Percentiles rank a stretch among this genome's conserved stretches.
phyloP scores from a whole-genome alignment of 441 rosid genomes.

The Manihot esculenta region DNA sequence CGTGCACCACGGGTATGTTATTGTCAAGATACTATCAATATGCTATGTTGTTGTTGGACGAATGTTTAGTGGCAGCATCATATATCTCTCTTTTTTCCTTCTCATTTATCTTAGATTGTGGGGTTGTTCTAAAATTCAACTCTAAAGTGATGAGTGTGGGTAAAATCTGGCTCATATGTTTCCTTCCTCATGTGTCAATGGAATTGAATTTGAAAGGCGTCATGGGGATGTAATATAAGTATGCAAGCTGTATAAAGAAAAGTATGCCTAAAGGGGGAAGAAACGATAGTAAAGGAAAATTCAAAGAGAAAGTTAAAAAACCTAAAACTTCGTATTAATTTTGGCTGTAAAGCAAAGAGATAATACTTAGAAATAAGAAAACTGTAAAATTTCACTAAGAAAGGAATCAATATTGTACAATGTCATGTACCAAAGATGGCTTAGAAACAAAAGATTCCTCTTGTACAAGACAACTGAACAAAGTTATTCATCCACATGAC shows the following conservation, averaged over 20 bases:
- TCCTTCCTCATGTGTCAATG: not conserved
- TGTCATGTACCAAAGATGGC: not conserved
- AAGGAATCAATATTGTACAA: not conserved
- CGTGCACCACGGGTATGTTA: conserved; percentile 88
- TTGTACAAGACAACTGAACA: not conserved
- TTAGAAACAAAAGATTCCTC: not conserved
- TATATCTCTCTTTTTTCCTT: not conserved
- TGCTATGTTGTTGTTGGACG: not conserved
- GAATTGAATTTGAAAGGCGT: not conserved
- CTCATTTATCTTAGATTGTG: not conserved
- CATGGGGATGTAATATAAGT: not conserved
- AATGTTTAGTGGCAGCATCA: not conserved
- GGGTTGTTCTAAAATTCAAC: conserved; percentile 2
- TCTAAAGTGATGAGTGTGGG: not conserved
- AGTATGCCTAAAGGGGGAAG: not conserved
- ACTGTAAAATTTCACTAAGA: not conserved
- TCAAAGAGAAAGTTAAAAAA: not conserved
- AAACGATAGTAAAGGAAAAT: not conserved
- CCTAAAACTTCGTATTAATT: not conserved
- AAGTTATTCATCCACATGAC: not conserved
- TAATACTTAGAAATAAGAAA: not conserved
- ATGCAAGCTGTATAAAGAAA: not conserved
- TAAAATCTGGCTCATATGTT: not conserved
- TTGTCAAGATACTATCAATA: conserved; percentile 14
- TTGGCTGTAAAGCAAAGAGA: not conserved